Evolutionary conservation across 306 rosid genomes (phyloP), one percentile per base, ranked within the genome.

Genomic region (Prunus campanulata): DNA sequence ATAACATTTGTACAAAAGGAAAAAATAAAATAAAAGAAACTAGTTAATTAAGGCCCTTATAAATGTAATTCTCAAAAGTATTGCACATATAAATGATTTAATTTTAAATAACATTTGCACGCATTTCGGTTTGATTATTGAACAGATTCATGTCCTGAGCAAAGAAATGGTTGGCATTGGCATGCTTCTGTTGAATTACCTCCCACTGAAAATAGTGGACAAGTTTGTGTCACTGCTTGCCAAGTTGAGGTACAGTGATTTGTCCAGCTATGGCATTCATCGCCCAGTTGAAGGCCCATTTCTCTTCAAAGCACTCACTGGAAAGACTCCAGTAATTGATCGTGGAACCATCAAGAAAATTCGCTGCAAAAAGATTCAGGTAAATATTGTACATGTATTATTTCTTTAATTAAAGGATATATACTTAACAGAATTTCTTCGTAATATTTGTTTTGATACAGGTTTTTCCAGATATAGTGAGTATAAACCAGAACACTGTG

Each of bases 281-380:
- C 79, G 78, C 66, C 96, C 97, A 0, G 24, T 7, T 0, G 83
- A 84, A 72, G 97, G 97, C 9, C 96, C 97, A 11, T 86, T 93
- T 32, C 50, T 9, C n/a, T 78, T 76, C 0, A 84, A 90, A 79
- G 10, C 56, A 6, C 2, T 47, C 15, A 68, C 71, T 0, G 85
- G 94, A 25, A 86, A 81, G 35, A 74, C 86, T 49, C 84, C 86
- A 0, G 79, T 87, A 6, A 51, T 90, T 10, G 91, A 90, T 44
- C 83, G 87, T 44, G 91, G 94, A 25, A 76, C 87, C 62, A 32
- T 82, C 22, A 8, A 0, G 13, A 84, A 70, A 64, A 88, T 90
- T 39, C 72, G 50, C 25, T 46, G 52, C 4, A 29, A 74, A 8
- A 29, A 46, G 47, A 79, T 79, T 18, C 87, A 80, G 89, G 97